Conservation (phyloP, 345 rosid genomes). For the Mangifera indica region DNA sequence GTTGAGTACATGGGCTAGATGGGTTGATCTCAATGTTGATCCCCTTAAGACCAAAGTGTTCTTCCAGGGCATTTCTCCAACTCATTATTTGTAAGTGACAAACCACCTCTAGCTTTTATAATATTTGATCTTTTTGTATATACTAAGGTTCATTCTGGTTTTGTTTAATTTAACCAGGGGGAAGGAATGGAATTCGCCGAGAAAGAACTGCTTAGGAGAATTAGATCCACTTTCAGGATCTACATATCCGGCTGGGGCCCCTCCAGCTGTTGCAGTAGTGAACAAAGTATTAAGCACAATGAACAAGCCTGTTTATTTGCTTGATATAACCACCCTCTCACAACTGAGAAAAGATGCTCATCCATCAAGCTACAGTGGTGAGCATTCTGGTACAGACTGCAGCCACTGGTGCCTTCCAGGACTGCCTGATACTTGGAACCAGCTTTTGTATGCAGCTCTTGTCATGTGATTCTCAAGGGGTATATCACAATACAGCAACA, state of each 20-base stretch:
- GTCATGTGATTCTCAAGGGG: conserved; percentile 34
- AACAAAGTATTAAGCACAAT: conserved; percentile 55
- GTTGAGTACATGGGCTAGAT: conserved; percentile 71
- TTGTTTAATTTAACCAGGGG: conserved; percentile 45
- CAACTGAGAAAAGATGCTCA: conserved; percentile 92
- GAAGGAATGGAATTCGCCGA: conserved; percentile 73
- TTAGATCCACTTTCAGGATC: conserved; percentile 66
- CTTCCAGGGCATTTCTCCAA: conserved; percentile 96
- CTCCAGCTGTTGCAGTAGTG: conserved; percentile 59
- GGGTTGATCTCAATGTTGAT: conserved; percentile 80
- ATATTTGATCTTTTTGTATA: not conserved
- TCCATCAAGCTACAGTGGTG: conserved; percentile 62
- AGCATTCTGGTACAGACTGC: conserved; percentile 61
- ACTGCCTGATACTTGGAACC: conserved; percentile 95
- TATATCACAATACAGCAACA: conserved; percentile 3
- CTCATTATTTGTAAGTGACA: conserved; percentile 71
- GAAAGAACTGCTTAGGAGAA: conserved; percentile 59
- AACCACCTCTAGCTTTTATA: not conserved
- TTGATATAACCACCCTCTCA: conserved; percentile 80
- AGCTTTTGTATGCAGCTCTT: conserved; percentile 84
- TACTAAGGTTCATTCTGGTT: not conserved
- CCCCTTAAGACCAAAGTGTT: conserved; percentile 63
- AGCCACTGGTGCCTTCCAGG: conserved; percentile 99
- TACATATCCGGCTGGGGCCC: conserved; percentile 66
- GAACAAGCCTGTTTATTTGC: conserved; percentile 62